Evolutionary conservation across 108 stramenopile species (phyloP), one percentile per base, ranked within the genome.

Genomic region (Nannochloropsis gaditana): DNA sequence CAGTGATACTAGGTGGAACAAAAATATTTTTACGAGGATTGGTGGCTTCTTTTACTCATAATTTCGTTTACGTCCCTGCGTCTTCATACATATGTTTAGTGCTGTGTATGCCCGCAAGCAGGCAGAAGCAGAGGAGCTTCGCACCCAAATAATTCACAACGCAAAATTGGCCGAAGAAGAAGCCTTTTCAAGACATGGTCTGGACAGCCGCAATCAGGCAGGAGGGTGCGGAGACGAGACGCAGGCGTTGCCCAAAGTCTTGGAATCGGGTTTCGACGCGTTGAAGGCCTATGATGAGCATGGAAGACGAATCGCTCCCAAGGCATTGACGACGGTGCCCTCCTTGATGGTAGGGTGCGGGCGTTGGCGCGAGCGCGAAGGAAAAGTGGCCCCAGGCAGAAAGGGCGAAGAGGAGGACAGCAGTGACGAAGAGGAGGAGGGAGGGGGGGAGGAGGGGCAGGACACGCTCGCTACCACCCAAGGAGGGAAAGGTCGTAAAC

Each of bases 71-170:
- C 59, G 19, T 73, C 59, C 59, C 59, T 73, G 19, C 59, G 2
- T 73, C 6, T 8, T n/a, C n/a, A 15, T 6, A 15, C n/a, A 15
- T 6, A 4, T 73, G 19, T n/a, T n/a, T n/a, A 73, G 59, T n/a
- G 59, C 59, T n/a, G n/a, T 73, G 19, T 73, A 73, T 73, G 59
- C 59, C 59, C 59, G 59, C 59, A 73, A 73, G 59, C 59, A 73
- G n/a, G 59, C 59, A 3, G 59, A 73, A n/a, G 59, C 59, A n/a
- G 59, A 73, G n/a, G 59, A 73, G 59, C 59, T 73, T n/a, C 59
- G 59, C 19, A n/a, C n/a, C 59, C 4, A 73, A 73, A 73, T 73
- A 3, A 73, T 73, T 15, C 19, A 15, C 15, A 73, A 73, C 59
- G 59, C 59, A 2, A 15, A n/a, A 73, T 6, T 4, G 3, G 59